Base-by-base conservation (phyloP, 2,329 filamentous ascomycete genomes). In the Alternaria rosae region DNA sequence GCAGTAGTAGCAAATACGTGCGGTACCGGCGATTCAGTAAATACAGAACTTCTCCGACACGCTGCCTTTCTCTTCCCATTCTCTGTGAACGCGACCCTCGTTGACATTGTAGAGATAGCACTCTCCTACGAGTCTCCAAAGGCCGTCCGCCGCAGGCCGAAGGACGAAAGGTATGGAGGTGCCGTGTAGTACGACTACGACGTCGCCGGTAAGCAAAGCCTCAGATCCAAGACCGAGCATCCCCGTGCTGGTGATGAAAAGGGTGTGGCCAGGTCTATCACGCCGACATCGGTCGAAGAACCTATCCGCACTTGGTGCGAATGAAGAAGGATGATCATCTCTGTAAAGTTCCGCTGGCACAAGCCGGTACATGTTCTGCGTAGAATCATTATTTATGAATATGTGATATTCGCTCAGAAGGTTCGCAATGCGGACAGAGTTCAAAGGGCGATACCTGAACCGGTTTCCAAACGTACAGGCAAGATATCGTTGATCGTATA, bases 101-200 rank as follows among this genome's bases (percentile, higher is more conserved):
- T 57, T 51, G 7, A 57, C 38, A 3, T 50, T 58, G 17, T 59
- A 41, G 1, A 64, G 32, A n/a, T 35, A 57, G 30, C 55, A 61
- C 17, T 51, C 53, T 43, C 57, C 61, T 11, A 59, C 42, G 2
- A 66, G 21, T 25, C 26, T 56, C 57, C 52, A 61, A 8, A 48
- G 30, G 6, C 23, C 26, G 2, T 47, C 17, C 4, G 15, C 6
- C 6, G 5, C 15, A 35, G 26, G 13, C 4, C 42, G 12, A 1
- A 55, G 53, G 3, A 55, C 15, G n/a, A 47, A 55, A 3, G 53
- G 53, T 7, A 45, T 2, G 1, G 5, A 6, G 5, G 10, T 4
- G 2, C 53, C 53, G n/a, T 55, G 53, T 10, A 55, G 42, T 8
- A 38, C 42, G 26, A 35, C 53, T 5, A 47, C 42, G 4, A 38